These are phyloP conservation scores for Phyllosticta ampelicida DNA, from an alignment of 2,329 filamentous ascomycete species.

Conservation along the genomic window DNA sequence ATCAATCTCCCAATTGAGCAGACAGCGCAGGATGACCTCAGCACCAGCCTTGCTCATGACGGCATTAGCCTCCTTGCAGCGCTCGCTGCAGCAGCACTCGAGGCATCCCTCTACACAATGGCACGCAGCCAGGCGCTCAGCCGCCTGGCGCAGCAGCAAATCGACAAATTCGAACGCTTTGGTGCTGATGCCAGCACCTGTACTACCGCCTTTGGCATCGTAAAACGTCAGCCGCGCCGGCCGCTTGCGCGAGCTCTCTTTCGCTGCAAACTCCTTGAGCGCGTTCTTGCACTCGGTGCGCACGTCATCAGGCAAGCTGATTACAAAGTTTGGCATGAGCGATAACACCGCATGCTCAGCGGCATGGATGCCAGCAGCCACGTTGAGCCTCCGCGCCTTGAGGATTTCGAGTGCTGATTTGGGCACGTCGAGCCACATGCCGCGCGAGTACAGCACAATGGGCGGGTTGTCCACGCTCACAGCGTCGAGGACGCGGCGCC, in stretches of 20 bases:
- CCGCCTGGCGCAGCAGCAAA: conserved; percentile 61
- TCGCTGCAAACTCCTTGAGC: conserved; percentile 72
- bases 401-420: conserved; percentile 69
- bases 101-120: conserved; percentile 70
- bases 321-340: conserved; percentile 81
- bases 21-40: conserved; percentile 64
- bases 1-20: conserved; percentile 70
- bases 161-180: conserved; percentile 94
- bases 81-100: conserved; percentile 79
- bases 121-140: conserved; percentile 66
- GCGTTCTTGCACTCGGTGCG: conserved; percentile 88
- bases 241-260: conserved; percentile 61
- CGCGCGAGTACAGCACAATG: conserved; percentile 72
- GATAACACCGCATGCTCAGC: conserved; percentile 85
- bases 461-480: conserved; percentile 90
- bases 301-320: conserved; percentile 82
- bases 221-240: conserved; percentile 89
- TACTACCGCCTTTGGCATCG: conserved; percentile 79
- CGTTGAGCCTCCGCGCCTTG: conserved; percentile 58
- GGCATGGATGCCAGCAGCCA: conserved; percentile 84
- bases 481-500: conserved; percentile 75
- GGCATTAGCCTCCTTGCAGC: conserved; percentile 75
- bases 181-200: conserved; percentile 74
- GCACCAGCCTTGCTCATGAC: conserved; percentile 91
- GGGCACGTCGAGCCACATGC: conserved; percentile 93